Conservation (phyloP, 2,329 filamentous ascomycete genomes). For the Cladosporium velox region DNA sequence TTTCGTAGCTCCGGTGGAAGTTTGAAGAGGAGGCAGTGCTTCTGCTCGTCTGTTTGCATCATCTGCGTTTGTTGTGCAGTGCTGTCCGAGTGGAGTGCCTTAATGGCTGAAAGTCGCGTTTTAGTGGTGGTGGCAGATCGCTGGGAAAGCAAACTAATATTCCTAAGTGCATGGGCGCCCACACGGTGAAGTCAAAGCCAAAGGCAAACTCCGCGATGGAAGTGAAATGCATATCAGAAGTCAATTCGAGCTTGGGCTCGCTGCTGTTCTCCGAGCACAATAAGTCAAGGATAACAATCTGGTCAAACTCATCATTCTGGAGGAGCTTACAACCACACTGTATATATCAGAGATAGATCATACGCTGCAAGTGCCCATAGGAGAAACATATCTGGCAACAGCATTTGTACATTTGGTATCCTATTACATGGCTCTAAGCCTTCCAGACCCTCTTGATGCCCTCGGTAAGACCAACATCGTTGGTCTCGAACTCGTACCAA, state of each 20-base stretch:
- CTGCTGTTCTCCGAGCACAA: background rate
- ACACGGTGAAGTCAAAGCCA: background rate
- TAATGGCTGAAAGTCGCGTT: too few species aligned
- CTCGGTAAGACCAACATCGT: conserved; percentile 93
- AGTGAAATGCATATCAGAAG: background rate
- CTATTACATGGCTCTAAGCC: conserved; percentile 54
- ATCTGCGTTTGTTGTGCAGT: too few species aligned
- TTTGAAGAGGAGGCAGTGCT: too few species aligned
- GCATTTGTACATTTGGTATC: conserved; percentile 19
- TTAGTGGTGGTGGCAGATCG: too few species aligned
- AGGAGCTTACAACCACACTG: background rate
- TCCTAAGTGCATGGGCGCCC: background rate
- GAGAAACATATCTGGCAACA: background rate
- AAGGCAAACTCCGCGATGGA: background rate
- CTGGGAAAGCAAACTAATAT: background rate
- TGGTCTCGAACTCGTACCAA: conserved; percentile 98
- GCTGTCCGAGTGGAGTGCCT: too few species aligned
- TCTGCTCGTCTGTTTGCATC: too few species aligned
- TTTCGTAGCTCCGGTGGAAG: too few species aligned
- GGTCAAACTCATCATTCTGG: background rate
- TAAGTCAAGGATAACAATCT: background rate
- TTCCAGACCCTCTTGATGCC: conserved; percentile 86
- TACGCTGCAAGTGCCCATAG: background rate
- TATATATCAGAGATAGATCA: background rate
- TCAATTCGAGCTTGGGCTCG: background rate